Conservation (phyloP, 108 stramenopile species). For the Cyclostephanos tholiformis region DNA sequence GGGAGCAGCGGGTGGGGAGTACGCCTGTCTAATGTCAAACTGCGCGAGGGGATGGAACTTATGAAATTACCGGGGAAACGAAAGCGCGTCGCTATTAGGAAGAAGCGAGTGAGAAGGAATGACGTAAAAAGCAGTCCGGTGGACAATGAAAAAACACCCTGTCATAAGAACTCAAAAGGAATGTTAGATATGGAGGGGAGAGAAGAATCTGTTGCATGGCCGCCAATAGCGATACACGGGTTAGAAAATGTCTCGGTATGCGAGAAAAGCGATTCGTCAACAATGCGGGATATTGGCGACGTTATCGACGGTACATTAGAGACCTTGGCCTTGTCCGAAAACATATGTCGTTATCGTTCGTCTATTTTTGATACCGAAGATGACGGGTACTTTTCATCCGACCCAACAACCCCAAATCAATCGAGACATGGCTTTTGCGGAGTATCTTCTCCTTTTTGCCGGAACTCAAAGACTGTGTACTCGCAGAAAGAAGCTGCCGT, state of each 20-base stretch:
- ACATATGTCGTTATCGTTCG: background rate
- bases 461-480: background rate
- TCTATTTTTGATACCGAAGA: conserved; percentile 24
- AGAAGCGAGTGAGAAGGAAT: conserved; percentile 38
- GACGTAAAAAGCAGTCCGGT: conserved; percentile 26
- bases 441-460: conserved; percentile 21
- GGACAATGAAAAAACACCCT: background rate
- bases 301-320: conserved; percentile 1
- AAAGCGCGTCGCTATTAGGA: conserved; percentile 38
- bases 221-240: background rate
- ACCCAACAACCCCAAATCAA: conserved; percentile 38
- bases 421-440: conserved; percentile 25
- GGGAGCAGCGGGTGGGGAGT: conserved; percentile 76
- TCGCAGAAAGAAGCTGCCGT: background rate
- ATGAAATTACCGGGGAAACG: conserved; percentile 72
- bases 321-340: background rate
- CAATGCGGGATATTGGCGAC: background rate
- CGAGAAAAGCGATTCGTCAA: background rate
- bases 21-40: conserved; percentile 75
- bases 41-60: conserved; percentile 77
- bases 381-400: conserved; percentile 39
- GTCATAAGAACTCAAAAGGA: background rate
- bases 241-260: background rate
- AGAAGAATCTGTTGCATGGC: conserved; percentile 6
- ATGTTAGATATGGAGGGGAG: background rate